Base-by-base conservation (phyloP, 2,329 filamentous ascomycete species). In the Cladophialophora carrionii region DNA sequence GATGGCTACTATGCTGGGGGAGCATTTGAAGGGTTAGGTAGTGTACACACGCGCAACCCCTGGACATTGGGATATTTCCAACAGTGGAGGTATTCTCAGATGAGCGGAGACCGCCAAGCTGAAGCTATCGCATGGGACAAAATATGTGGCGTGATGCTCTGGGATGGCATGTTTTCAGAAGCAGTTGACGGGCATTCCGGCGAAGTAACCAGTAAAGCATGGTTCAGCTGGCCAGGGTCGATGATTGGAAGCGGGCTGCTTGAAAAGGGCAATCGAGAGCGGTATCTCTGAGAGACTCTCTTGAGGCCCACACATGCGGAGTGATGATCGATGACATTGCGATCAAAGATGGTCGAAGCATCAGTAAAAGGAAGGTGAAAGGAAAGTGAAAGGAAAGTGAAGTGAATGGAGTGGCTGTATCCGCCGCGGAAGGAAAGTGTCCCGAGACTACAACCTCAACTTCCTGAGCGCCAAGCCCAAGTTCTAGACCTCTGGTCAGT, bases 161-260 rank as follows among this genome's bases (percentile, higher is more conserved):
- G 63, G 63, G 63, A 65, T 29, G 63, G 63, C 29, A 62, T 52
- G 14, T 65, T 65, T 32, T 65, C 63, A 14, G 63, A 62, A 41
- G 63, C 63, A 6, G 59, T 65, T 12, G 54, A 65, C 14, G 54
- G 58, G 32, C 53, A 65, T 17, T 57, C 63, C 10, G 63, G 63
- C 3, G 59, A 62, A 48, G 61, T 59, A 20, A 65, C 63, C 22
- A 65, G 63, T 54, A 65, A 65, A 51, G 63, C 63, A 10, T 65
- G 63, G 63, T 65, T 65, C 29, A 62, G 63, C 37, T 65, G 63
- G 63, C 63, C 63, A 12, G 63, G 63, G 22, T 62, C 63, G 53
- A 65, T 65, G 63, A 62, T 65, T 7, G 63, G 58, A 41, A 61
- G 57, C 49, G 59, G 63, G 22, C 49, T 65, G 20, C 54, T 65